These are phyloP conservation scores for Triadica sebifera DNA, from an alignment of 345 rosid species.

Conservation along the genomic window DNA sequence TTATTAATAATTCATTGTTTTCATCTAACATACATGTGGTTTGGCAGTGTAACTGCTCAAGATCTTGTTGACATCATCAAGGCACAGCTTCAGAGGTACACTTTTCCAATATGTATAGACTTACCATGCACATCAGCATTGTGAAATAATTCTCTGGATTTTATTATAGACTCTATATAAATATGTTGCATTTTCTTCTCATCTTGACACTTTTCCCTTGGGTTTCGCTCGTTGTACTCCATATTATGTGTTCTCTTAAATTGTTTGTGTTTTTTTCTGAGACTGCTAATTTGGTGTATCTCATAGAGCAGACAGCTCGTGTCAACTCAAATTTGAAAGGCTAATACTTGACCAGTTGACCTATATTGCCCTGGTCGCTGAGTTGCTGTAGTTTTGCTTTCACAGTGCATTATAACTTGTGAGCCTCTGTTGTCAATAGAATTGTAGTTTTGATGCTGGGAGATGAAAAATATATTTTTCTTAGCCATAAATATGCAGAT, in stretches of 20 bases:
- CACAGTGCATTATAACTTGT: no score
- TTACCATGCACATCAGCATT: constrained; percentile 7
- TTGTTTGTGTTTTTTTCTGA: no score
- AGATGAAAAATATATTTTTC: neutral
- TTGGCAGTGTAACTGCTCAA: constrained; percentile 84
- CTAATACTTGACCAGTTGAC: no score
- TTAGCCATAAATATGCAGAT: neutral
- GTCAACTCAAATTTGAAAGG: no score
- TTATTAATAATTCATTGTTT: neutral
- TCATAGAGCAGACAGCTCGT: neutral
- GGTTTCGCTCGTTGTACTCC: neutral
- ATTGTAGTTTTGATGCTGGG: neutral
- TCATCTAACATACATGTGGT: constrained; percentile 17
- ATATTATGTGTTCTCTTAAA: no score
- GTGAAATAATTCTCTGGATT: neutral
- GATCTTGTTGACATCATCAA: constrained; percentile 90
- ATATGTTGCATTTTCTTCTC: no score
- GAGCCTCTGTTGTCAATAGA: neutral
- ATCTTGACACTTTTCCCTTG: neutral
- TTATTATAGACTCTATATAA: neutral
- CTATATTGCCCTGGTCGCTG: no score
- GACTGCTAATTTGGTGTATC: no score
- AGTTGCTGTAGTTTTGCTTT: no score
- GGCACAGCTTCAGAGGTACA: constrained; percentile 90
- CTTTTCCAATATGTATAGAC: neutral